Evolutionary conservation across 805 yeast species (phyloP).

Genomic region (Myxozyma neglecta): DNA sequence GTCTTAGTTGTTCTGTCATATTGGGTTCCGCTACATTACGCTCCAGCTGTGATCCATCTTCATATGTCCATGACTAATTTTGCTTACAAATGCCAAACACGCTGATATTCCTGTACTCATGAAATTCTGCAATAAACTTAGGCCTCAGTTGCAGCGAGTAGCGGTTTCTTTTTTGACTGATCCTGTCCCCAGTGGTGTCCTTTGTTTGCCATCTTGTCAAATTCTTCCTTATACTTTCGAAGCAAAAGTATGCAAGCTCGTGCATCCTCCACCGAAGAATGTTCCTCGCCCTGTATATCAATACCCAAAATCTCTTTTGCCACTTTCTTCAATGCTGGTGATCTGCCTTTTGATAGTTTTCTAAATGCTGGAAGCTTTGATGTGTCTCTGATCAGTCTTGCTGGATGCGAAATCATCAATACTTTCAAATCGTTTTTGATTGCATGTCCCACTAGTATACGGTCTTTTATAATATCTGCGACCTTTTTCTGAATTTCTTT

Average conservation of each 20-base stretch:
- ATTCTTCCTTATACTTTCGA: constrained; percentile 58
- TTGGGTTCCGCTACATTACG: too few species aligned
- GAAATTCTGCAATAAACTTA: neutral
- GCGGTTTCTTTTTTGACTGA: neutral
- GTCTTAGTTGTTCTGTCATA: too few species aligned
- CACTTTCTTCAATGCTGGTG: constrained; percentile 71
- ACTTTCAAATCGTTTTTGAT: constrained; percentile 74
- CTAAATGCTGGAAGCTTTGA: constrained; percentile 45
- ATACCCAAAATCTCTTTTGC: constrained; percentile 55
- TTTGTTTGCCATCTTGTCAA: constrained; percentile 45
- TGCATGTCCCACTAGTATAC: constrained; percentile 81
- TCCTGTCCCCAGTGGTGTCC: neutral
- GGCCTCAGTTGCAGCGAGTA: neutral
- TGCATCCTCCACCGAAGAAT: constrained; percentile 90
- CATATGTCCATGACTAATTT: too few species aligned
- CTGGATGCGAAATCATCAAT: constrained; percentile 67
- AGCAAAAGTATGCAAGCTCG: constrained; percentile 82
- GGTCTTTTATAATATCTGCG: constrained; percentile 52
- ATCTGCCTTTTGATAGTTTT: constrained; percentile 60
- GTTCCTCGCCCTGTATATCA: constrained; percentile 71
- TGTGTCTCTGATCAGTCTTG: constrained; percentile 67
- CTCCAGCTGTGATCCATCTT: too few species aligned
- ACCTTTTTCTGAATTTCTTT: constrained; percentile 63
- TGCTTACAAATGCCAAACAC: too few species aligned
- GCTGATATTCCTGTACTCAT: neutral